A percentile compares a stretch with the other conserved stretches of the same genome.
Conservation (phyloP, 2,329 filamentous ascomycete species). For the Curvularia hawaiiensis region DNA sequence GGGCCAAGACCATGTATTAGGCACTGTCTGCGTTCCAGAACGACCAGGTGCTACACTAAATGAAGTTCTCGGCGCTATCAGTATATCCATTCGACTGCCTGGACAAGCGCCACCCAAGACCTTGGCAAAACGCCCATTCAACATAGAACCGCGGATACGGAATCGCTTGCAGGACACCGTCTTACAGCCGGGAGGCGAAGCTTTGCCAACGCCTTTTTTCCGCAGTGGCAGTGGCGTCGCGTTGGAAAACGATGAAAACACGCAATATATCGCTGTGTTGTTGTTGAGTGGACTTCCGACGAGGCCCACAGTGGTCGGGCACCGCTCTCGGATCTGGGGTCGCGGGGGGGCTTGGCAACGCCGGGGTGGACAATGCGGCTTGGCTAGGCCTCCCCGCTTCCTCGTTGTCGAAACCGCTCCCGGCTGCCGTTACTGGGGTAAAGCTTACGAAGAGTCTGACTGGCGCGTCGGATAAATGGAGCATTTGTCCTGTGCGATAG, state of each 20-base stretch:
- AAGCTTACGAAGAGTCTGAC: slow-evolving; percentile 27
- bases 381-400: slow-evolving; percentile 11
- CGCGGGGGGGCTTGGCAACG: slow-evolving; percentile 20
- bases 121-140: slow-evolving; percentile 39
- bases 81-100: slow-evolving; percentile 28
- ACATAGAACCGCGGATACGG: slow-evolving; percentile 28
- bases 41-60: slow-evolving; percentile 31
- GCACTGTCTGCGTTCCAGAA: slow-evolving; percentile 44
- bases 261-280: neutral
- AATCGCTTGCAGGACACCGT: slow-evolving; percentile 23
- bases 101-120: slow-evolving; percentile 45
- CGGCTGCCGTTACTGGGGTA: slow-evolving; percentile 17
- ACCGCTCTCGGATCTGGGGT: slow-evolving; percentile 13
- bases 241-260: neutral
- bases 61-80: slow-evolving; percentile 33
- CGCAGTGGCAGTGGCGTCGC: neutral
- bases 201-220: slow-evolving; percentile 27
- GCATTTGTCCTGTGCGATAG: slow-evolving; percentile 20
- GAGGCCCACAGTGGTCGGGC: neutral
- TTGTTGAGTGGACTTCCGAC: slow-evolving; percentile 1
- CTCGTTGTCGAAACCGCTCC: slow-evolving; percentile 12
- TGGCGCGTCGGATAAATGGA: slow-evolving; percentile 42
- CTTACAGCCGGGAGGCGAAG: slow-evolving; percentile 30
- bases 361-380: slow-evolving; percentile 5
- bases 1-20: slow-evolving; percentile 43